Evolutionary conservation across 805 yeast species (phyloP).

Genomic region (Brettanomyces nanus): DNA sequence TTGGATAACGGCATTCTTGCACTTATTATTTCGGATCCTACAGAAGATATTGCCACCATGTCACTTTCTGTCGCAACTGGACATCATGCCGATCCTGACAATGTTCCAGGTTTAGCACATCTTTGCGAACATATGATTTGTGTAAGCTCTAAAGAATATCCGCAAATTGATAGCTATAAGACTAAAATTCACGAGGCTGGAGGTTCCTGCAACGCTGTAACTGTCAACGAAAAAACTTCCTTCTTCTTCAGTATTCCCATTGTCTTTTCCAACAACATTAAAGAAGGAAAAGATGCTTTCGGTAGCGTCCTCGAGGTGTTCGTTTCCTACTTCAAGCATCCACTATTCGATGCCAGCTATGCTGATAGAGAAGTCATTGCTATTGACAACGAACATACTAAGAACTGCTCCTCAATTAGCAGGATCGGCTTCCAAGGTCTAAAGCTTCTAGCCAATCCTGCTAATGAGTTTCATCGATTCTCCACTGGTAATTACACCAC

Average conservation of each 20-base stretch:
- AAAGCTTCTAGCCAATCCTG: slow-evolving; percentile 36
- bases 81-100: slow-evolving; percentile 66
- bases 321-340: slow-evolving; percentile 41
- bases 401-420: slow-evolving; percentile 35
- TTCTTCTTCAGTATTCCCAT: slow-evolving; percentile 57
- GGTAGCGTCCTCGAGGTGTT: slow-evolving; percentile 40
- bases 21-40: slow-evolving; percentile 69
- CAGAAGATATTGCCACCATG: slow-evolving; percentile 54
- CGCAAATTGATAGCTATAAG: slow-evolving; percentile 38
- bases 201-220: slow-evolving; percentile 59
- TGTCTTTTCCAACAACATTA: slow-evolving; percentile 8
- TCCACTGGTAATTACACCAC: slow-evolving; percentile 59
- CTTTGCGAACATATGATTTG: slow-evolving; percentile 72
- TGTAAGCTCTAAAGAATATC: slow-evolving; percentile 48
- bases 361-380: slow-evolving; percentile 49
- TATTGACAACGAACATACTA: slow-evolving; percentile 57
- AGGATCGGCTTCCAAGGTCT: slow-evolving; percentile 54
- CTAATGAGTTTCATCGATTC: slow-evolving; percentile 53
- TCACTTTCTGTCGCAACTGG: slow-evolving; percentile 76
- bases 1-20: slow-evolving; percentile 65
- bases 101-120: slow-evolving; percentile 79
- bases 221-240: slow-evolving; percentile 59
- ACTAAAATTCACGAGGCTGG: slow-evolving; percentile 37
- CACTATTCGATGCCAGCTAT: slow-evolving; percentile 36
- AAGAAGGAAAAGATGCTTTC: slow-evolving; percentile 27